These are phyloP conservation scores for Cymbopogon citratus DNA, from an alignment of 176 grass and related monocot genomes.

Conservation along the genomic window DNA sequence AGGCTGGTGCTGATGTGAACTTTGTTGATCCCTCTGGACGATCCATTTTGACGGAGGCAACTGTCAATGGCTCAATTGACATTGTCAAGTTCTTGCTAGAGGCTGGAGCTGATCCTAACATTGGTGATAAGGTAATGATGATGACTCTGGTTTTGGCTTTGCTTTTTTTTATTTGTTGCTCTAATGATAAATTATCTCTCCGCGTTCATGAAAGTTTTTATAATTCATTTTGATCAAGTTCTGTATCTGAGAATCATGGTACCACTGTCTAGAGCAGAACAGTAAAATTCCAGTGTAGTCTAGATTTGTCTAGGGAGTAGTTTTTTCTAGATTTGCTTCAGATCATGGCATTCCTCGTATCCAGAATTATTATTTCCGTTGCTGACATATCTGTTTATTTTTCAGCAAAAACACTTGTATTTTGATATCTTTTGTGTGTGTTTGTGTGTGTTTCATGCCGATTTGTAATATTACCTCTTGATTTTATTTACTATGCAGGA, in stretches of 20 bases:
- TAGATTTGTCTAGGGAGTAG: background rate
- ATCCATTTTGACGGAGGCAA: background rate
- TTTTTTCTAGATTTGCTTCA: background rate
- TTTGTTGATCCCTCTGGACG: slow-evolving; percentile 6
- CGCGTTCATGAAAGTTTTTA: background rate
- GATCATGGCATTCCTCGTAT: background rate
- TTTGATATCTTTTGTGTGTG: too few species aligned
- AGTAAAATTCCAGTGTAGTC: background rate
- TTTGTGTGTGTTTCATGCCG: background rate
- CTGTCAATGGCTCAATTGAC: background rate
- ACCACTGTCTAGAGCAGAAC: background rate
- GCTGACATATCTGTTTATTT: too few species aligned
- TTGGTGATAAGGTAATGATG: slow-evolving; percentile 21
- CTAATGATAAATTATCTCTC: background rate
- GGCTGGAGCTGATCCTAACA: slow-evolving; percentile 42
- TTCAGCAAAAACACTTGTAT: too few species aligned
- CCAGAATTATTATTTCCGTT: background rate
- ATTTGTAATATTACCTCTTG: background rate
- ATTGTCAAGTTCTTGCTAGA: slow-evolving; percentile 37
- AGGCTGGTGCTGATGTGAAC: slow-evolving; percentile 51
- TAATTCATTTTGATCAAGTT: background rate
- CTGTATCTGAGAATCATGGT: background rate
- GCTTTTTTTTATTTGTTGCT: background rate
- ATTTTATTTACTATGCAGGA: slow-evolving; percentile 17
- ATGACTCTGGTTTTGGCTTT: background rate